These are phyloP conservation scores for Phytophthora kernoviae DNA, from an alignment of 352 stramenopile species.

Conservation along the genomic window DNA sequence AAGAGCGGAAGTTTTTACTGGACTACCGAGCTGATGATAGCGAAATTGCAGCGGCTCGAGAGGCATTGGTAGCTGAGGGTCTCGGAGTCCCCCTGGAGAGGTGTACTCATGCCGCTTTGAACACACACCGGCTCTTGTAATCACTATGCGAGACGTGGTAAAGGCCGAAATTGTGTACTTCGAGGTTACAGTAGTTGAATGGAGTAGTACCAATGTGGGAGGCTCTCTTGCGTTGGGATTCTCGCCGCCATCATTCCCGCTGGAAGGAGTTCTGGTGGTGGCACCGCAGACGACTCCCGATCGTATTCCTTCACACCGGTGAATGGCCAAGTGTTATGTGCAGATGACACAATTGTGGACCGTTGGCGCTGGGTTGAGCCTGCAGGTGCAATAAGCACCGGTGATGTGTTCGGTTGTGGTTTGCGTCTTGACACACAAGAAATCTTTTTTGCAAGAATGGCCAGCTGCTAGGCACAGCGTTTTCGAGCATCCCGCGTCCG, in stretches of 20 bases:
- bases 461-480: conserved; percentile 74
- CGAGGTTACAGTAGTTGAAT: conserved; percentile 77
- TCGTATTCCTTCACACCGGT: conserved; percentile 76
- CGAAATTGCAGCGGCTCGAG: conserved; percentile 10
- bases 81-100: conserved; percentile 23
- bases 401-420: conserved; percentile 81
- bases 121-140: conserved; percentile 70
- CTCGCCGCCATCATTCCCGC: conserved; percentile 65
- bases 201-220: conserved; percentile 34
- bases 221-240: conserved; percentile 63
- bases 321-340: conserved; percentile 71
- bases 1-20: conserved; percentile 80
- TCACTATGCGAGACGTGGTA: conserved; percentile 68
- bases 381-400: conserved; percentile 41
- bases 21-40: conserved; percentile 63
- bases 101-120: conserved; percentile 84
- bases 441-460: conserved; percentile 90
- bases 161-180: conserved; percentile 87
- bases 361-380: conserved; percentile 78
- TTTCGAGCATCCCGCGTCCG: conserved; percentile 64
- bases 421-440: conserved; percentile 82
- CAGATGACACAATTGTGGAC: conserved; percentile 53
- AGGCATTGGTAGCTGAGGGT: conserved; percentile 24
- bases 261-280: conserved; percentile 67
- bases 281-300: conserved; percentile 34